Evolutionary conservation across 371 early-diverging fungal species (phyloP).

Genomic region (Dichotomocladium elegans): DNA sequence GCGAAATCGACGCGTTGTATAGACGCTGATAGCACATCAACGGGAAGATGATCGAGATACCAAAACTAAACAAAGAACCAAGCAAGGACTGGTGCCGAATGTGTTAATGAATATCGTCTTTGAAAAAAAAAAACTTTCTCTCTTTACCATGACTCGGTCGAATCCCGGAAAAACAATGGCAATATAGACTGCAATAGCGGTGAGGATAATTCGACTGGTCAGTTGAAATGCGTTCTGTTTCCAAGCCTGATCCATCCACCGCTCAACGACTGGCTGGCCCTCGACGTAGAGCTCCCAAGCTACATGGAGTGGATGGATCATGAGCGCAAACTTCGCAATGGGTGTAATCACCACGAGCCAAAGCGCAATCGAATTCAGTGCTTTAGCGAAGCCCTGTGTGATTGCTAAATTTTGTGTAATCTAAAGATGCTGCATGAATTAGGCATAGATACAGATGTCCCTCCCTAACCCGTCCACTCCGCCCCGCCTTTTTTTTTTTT

Average conservation of each 20-base stretch:
- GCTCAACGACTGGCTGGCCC: constrained; percentile 6
- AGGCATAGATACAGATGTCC: no score
- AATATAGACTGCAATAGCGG: constrained; percentile 20
- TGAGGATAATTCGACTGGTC: constrained; percentile 12
- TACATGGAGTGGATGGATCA: constrained; percentile 51
- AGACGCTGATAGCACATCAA: constrained; percentile 44
- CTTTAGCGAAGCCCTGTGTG: constrained; percentile 26
- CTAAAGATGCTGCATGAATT: constrained; percentile 60
- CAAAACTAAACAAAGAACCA: constrained; percentile 37
- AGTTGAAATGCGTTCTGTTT: constrained; percentile 11
- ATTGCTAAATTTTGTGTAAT: constrained; percentile 61
- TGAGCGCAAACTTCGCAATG: constrained; percentile 40
- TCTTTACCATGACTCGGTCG: constrained; percentile 56
- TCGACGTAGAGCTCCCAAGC: constrained; percentile 39
- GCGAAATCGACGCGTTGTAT: constrained; percentile 19
- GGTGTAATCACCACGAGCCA: constrained; percentile 26
- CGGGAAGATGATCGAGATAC: constrained; percentile 59
- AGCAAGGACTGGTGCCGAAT: constrained; percentile 19
- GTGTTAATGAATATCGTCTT: background rate
- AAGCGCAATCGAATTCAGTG: constrained; percentile 16
- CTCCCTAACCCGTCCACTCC: no score
- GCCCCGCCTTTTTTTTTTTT: constrained; percentile 18
- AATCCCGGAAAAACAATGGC: constrained; percentile 62
- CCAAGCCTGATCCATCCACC: constrained; percentile 14
- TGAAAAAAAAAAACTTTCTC: no score